Percentiles rank a stretch among this genome's conserved stretches.
These are phyloP conservation scores for Bidens hawaiensis DNA, from an alignment of 140 eudicot genomes.

Conservation along the genomic window DNA sequence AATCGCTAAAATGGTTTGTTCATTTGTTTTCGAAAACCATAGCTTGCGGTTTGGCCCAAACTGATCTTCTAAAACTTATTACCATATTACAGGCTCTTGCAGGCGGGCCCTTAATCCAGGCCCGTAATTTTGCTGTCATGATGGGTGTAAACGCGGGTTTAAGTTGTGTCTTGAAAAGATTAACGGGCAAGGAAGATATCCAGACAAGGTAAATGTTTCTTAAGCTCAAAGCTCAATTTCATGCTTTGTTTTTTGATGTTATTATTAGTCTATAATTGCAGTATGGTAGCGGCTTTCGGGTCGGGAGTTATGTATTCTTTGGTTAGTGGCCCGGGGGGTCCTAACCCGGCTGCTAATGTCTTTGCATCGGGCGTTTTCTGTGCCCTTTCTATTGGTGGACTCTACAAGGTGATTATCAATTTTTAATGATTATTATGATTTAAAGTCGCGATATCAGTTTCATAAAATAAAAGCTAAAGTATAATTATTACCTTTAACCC, in stretches of 20 bases:
- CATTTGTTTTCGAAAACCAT: neutral
- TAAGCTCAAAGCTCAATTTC: neutral
- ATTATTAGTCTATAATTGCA: slow-evolving; percentile 28
- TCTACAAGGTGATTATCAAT: slow-evolving; percentile 65
- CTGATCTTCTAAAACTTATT: neutral
- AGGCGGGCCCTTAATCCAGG: slow-evolving; percentile 84
- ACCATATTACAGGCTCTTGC: slow-evolving; percentile 66
- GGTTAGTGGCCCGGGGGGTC: slow-evolving; percentile 86
- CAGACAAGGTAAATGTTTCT: slow-evolving; percentile 49
- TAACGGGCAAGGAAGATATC: slow-evolving; percentile 87
- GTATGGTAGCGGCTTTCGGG: slow-evolving; percentile 90
- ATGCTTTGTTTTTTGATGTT: neutral
- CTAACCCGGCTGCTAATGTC: slow-evolving; percentile 56
- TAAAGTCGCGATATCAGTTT: slow-evolving; percentile 9
- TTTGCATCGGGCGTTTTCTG: slow-evolving; percentile 67
- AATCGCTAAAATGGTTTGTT: no score
- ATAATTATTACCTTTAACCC: slow-evolving; percentile 15
- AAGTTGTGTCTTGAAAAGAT: slow-evolving; percentile 66
- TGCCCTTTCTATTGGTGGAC: slow-evolving; percentile 82
- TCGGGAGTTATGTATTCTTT: slow-evolving; percentile 76
- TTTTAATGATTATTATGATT: no score
- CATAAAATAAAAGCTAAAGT: no score
- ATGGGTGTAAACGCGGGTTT: slow-evolving; percentile 89
- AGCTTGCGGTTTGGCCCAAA: neutral
- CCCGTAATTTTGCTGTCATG: slow-evolving; percentile 89